Base-by-base conservation (phyloP, 2,329 filamentous ascomycete genomes). In the Gremmenia infestans region DNA sequence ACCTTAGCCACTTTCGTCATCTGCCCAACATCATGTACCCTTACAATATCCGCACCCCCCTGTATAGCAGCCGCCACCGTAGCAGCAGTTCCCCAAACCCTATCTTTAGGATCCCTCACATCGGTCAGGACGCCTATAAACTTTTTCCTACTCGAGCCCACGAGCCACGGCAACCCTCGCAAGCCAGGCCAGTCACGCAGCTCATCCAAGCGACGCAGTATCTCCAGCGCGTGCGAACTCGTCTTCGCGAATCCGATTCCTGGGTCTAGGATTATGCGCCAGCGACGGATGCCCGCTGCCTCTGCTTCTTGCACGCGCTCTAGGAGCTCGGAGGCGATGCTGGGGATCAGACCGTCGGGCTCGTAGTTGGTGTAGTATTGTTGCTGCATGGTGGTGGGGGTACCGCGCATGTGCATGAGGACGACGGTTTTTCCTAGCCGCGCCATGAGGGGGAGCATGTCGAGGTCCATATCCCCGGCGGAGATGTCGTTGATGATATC, bases 401-500 rank as follows among this genome's bases (percentile, higher is more conserved):
- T 84, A 25, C 87, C 87, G 52, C 87, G 83, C 82, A 87, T 89
- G 69, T 90, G 87, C 84, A 87, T 88, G 12, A 89, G 75, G 61
- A 85, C 78, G 35, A 97, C 85, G 2, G 91, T 91, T 65, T 86
- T 90, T 37, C 89, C 87, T 0, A 94, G 80, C 4, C 80, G 77
- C 0, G 89, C 93, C 60, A 93, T 86, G 0, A 89, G 91, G 14
- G 84, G 67, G 0, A 99, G 81, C 91, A 99, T 97, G 0, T 81
- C 79, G 0, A 82, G 74, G 70, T 97, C 94, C 50, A 96, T 77
- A 4, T 78, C 69, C 3, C 94, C 94, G 1, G 87, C 91, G 0
- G 91, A 95, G 37, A 99, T 86, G 71, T 99, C 94, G 73, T 99
- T 99, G 74, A 99, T 84, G 60, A 99, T 88, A 70, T 97, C 87